Base-by-base conservation (phyloP, 2,329 filamentous ascomycete species). In the Calonectria pseudoturangicola region DNA sequence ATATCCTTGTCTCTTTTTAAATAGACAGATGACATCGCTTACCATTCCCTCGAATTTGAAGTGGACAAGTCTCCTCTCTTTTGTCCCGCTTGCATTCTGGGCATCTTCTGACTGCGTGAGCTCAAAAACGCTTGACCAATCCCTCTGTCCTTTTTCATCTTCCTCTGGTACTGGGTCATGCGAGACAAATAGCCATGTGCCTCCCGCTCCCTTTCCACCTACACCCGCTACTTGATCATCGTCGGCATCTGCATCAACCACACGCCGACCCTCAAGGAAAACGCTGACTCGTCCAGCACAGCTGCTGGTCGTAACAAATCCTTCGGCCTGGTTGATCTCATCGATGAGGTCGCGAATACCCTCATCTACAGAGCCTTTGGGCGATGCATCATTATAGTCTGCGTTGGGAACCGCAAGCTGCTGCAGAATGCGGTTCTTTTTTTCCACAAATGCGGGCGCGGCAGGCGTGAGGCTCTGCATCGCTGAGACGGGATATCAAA, bases 41-140 rank as follows among this genome's bases (percentile, higher is more conserved):
- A 98, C 96, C 95, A 98, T 95, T 5, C 96, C 95, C 83, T 98
- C 96, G 81, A 97, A 98, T 84, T 98, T 97, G 85, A 98, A 94
- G 83, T 96, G 95, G 64, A 98, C 88, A 83, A 90, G 84, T 80
- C 89, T 87, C 79, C 85, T 83, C 69, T 82, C 81, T 65, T 77
- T 79, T 68, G 74, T 82, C 45, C 71, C 71, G 12, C 69, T 65
- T 41, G 67, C 70, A 36, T 68, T 73, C n/a, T 81, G 73, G 78
- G 66, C 18, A 79, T 81, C 60, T 77, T 83, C 72, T 16, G 69
- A 41, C 33, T 75, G 75, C 13, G 69, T 65, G 30, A 85, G 72
- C 7, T 76, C 78, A 30, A 85, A 74, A 4, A 76, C 66, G 43
- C 75, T 83, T 60, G 70, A 77, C 83, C 79, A 86, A 70, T 79